phyloP scores from a whole-genome alignment of 768 basidiomycete genomes.

The Rhizopogon rudus region DNA sequence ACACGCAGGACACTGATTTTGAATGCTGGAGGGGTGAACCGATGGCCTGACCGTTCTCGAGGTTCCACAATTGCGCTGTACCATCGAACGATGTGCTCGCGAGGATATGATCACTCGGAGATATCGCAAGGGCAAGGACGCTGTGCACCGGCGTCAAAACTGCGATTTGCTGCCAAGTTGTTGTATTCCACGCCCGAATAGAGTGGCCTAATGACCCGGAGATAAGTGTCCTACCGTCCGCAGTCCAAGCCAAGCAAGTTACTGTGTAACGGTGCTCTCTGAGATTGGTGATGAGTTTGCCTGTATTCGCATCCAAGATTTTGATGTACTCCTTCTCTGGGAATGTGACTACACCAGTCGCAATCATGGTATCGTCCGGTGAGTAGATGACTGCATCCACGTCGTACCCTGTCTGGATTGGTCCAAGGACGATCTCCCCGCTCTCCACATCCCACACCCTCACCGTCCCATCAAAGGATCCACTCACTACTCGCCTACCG shows the following conservation, averaged over 20 bases:
- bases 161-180: not conserved
- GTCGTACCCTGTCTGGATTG: no score
- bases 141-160: slow-evolving; percentile 1
- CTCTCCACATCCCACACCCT: no score
- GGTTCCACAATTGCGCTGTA: slow-evolving; percentile 4
- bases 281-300: not conserved
- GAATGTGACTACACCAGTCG: not conserved
- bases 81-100: slow-evolving; percentile 9
- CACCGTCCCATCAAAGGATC: no score
- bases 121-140: slow-evolving; percentile 15
- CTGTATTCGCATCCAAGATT: not conserved
- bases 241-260: not conserved
- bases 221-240: not conserved
- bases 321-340: not conserved
- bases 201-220: not conserved
- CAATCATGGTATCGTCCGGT: not conserved
- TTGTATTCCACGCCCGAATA: no score
- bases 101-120: slow-evolving; percentile 12
- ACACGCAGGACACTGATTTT: not conserved
- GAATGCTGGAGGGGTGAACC: not conserved
- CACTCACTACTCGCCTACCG: no score
- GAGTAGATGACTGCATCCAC: not conserved
- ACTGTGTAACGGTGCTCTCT: not conserved
- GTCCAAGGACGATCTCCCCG: no score
- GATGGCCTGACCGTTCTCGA: slow-evolving; percentile 1